Evolutionary conservation across 1,284 basidiomycete species (phyloP), one percentile per base, ranked within the genome.

Genomic region (Pulveroboletus sp.): DNA sequence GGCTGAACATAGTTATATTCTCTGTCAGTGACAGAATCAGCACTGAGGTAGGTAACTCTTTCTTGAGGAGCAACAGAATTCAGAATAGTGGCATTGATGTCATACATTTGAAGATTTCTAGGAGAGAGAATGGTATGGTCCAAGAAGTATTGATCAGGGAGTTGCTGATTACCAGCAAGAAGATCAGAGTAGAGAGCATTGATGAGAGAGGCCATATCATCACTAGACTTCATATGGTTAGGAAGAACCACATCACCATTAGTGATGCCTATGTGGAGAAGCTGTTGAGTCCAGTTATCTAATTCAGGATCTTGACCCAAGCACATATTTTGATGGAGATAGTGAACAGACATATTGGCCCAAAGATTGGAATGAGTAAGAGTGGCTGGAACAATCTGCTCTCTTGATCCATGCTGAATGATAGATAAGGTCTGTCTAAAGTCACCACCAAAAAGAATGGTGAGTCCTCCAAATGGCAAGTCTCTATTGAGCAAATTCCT

Each of bases 371-470:
- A 79, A 0, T 63, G 42, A 15, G 29, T 53, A 4, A 81, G 44
- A 0, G 70, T 72, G 0, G 72, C 68, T 48, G 56, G 58, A 9
- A 78, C 66, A 61, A 77, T 74, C 8, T 78, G 62, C 47, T 71
- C 65, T 44, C 68, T 56, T 2, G 61, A 58, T 0, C 77, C 77
- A 56, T 69, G 62, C 7, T 46, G 52, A 25, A 75, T 60, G 8
- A 75, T 67, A 35, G 72, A 70, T 10, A 74, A 61, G 3, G 62
- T 71, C 57, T 74, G 67, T 39, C 72, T 71, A 52, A 74, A 79
- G 49, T 80, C 75, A 3, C 77, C 78, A 36, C 75, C 72, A 61
- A 78, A 73, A 0, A 80, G 54, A 1, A 75, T 58, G 42, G 73
- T 71, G 1, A 75, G 62, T 4, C 77, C 78, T 17, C 75, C 78